Conservation (phyloP, 2,329 filamentous ascomycete genomes). For the Plenodomus tracheiphilus region DNA sequence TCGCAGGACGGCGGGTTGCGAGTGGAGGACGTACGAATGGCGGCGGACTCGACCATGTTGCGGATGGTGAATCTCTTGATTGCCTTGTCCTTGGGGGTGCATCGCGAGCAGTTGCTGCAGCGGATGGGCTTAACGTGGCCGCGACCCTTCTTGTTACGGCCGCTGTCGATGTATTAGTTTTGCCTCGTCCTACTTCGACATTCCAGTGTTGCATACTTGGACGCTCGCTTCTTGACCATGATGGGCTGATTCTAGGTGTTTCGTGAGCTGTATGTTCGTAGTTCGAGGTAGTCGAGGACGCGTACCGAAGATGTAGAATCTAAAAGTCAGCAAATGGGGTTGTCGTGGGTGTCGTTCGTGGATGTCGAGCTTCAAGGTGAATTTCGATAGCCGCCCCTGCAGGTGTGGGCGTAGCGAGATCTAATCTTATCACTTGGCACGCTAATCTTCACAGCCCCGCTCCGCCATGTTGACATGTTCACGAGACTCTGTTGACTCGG, state of each 20-base stretch:
- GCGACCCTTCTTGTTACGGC: conserved; percentile 99
- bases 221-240: conserved; percentile 78
- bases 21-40: conserved; percentile 84
- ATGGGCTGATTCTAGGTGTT: conserved; percentile 54
- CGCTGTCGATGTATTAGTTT: conserved; percentile 61
- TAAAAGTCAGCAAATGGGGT: conserved; percentile 42
- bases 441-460: conserved; percentile 1
- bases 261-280: conserved; percentile 21
- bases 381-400: conserved; percentile 15
- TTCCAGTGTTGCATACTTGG: conserved; percentile 61
- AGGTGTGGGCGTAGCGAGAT: conserved; percentile 31
- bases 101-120: conserved; percentile 81
- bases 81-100: conserved; percentile 98
- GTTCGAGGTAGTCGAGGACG: conserved; percentile 9
- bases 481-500: not conserved
- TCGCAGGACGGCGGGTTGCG: not conserved
- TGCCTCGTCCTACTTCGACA: conserved; percentile 14
- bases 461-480: not conserved
- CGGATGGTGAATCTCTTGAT: conserved; percentile 99
- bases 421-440: conserved; percentile 39
- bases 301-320: conserved; percentile 43
- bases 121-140: conserved; percentile 99
- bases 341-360: conserved; percentile 37
- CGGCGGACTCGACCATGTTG: conserved; percentile 99
- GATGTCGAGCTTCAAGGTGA: conserved; percentile 21